Conservation (phyloP, 2,329 filamentous ascomycete species). For the Microsporum ferrugineum region DNA sequence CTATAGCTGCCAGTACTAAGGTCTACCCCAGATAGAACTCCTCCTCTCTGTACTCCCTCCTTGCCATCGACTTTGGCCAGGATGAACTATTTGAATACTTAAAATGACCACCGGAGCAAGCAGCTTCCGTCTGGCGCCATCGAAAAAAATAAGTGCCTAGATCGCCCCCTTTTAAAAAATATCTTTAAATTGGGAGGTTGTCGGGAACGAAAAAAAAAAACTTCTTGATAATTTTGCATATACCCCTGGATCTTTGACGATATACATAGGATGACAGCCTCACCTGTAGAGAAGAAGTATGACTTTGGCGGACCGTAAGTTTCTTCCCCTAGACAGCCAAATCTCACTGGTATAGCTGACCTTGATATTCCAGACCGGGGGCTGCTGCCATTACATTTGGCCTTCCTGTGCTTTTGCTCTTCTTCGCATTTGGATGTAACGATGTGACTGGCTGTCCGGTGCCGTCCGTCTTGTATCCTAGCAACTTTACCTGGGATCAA, state of each 20-base stretch:
- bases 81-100: not conserved
- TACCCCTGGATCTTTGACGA: not conserved
- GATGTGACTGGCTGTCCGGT: constrained; percentile 84
- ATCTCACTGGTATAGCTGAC: not conserved
- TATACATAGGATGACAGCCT: not conserved
- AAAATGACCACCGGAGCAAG: not conserved
- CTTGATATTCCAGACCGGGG: constrained; percentile 5
- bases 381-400: constrained; percentile 56
- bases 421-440: constrained; percentile 78
- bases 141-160: no score
- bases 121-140: constrained; percentile 1
- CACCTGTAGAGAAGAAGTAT: not conserved
- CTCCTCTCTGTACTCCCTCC: not conserved
- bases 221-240: not conserved
- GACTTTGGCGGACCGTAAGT: constrained; percentile 3
- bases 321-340: not conserved
- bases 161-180: not conserved
- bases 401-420: constrained; percentile 66
- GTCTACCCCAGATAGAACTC: not conserved
- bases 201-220: constrained; percentile 1
- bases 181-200: not conserved
- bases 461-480: constrained; percentile 64
- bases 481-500: constrained; percentile 56
- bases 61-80: not conserved
- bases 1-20: no score